A percentile compares a stretch with the other conserved stretches of the same genome.
Evolutionary conservation across 805 yeast genomes (phyloP).

Genomic region (Candida vartiovaarae): DNA sequence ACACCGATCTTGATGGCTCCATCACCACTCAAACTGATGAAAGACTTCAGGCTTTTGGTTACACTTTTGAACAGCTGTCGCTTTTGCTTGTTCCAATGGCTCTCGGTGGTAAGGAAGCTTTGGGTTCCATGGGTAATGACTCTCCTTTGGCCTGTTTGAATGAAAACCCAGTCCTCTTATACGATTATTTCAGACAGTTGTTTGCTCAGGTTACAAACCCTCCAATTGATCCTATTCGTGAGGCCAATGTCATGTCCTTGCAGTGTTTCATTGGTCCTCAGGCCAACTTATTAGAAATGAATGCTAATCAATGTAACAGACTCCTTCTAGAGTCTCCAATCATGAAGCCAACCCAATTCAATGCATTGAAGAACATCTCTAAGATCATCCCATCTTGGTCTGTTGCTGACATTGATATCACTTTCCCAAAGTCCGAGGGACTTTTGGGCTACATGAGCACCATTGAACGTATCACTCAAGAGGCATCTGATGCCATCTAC

Average conservation of each 20-base stretch:
- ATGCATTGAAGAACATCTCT: slow-evolving; percentile 66
- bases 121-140: slow-evolving; percentile 99
- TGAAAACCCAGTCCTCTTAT: slow-evolving; percentile 83
- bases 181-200: slow-evolving; percentile 91
- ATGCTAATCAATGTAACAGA: slow-evolving; percentile 86
- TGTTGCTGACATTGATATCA: slow-evolving; percentile 74
- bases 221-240: slow-evolving; percentile 97
- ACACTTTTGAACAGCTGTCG: slow-evolving; percentile 88
- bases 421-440: slow-evolving; percentile 80
- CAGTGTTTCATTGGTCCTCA: slow-evolving; percentile 99
- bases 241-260: slow-evolving; percentile 91
- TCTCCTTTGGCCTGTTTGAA: slow-evolving; percentile 92
- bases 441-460: slow-evolving; percentile 78
- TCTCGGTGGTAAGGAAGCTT: slow-evolving; percentile 80
- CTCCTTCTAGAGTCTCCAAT: slow-evolving; percentile 79
- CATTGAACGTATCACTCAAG: slow-evolving; percentile 78
- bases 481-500: slow-evolving; percentile 80
- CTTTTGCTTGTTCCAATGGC: slow-evolving; percentile 92
- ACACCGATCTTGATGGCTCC: slow-evolving; percentile 23
- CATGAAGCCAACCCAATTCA: slow-evolving; percentile 62
- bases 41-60: slow-evolving; percentile 79
- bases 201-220: slow-evolving; percentile 99
- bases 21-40: slow-evolving; percentile 65
- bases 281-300: slow-evolving; percentile 90
- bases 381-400: slow-evolving; percentile 84